Conservation (phyloP, 208 protist species). For the Leishmania turanica region DNA sequence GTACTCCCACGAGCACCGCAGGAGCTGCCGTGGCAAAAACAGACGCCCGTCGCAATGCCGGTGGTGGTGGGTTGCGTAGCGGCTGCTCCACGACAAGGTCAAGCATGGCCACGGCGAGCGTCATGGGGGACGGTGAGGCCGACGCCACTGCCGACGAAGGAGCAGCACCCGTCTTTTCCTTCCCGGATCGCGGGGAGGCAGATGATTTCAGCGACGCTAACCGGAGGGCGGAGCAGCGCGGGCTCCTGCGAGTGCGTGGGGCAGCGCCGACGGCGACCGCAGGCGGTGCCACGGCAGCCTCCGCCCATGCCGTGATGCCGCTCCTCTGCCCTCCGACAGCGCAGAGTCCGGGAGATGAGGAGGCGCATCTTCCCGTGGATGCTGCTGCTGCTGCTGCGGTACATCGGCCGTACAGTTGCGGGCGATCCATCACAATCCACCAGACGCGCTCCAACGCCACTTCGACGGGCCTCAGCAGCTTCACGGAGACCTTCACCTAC, state of each 20-base stretch:
- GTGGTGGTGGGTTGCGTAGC: slow-evolving; percentile 13
- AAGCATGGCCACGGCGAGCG: neutral
- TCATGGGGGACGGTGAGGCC: neutral
- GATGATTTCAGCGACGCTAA: neutral
- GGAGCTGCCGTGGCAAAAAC: neutral
- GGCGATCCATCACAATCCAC: slow-evolving; percentile 42
- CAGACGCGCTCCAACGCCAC: slow-evolving; percentile 69
- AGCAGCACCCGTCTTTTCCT: slow-evolving; percentile 13
- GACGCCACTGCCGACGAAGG: slow-evolving; percentile 4
- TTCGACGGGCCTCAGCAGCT: slow-evolving; percentile 51
- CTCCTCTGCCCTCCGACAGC: neutral
- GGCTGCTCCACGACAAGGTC: slow-evolving; percentile 22
- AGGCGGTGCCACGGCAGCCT: neutral
- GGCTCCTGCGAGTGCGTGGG: neutral
- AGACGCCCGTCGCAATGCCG: neutral
- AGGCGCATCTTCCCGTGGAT: neutral
- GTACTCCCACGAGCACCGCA: neutral
- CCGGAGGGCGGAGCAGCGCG: neutral
- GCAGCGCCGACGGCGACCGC: neutral
- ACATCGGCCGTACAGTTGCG: slow-evolving; percentile 1
- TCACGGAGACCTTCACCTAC: slow-evolving; percentile 47
- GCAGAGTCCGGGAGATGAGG: neutral
- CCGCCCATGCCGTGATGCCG: neutral
- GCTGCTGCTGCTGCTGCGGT: neutral
- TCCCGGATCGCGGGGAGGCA: slow-evolving; percentile 13